These are phyloP conservation scores for Penicillium sp. DNA, from an alignment of 2,329 filamentous ascomycete genomes.

Conservation along the genomic window DNA sequence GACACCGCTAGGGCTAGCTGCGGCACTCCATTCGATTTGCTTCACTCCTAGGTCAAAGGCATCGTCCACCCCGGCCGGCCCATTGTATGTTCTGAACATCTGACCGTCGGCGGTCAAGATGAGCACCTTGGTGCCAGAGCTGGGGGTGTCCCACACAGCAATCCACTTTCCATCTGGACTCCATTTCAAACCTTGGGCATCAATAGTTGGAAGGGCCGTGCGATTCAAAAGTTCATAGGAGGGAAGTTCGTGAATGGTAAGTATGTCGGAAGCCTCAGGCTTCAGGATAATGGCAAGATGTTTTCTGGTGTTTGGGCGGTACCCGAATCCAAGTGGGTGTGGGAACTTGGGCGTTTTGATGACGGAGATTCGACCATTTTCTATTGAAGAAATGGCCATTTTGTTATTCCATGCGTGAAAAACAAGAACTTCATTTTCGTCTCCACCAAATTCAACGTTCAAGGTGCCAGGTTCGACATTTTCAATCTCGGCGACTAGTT, in stretches of 20 bases:
- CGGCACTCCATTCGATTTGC: constrained; percentile 54
- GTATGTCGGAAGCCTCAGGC: constrained; percentile 37
- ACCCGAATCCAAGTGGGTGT: constrained; percentile 37
- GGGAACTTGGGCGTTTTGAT: constrained; percentile 44
- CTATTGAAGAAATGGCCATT: constrained; percentile 36
- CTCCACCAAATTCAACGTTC: constrained; percentile 39
- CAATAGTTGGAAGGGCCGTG: constrained; percentile 48
- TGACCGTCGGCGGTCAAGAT: constrained; percentile 62
- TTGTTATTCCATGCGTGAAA: constrained; percentile 44
- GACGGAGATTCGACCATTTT: constrained; percentile 35
- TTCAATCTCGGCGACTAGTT: constrained; percentile 42
- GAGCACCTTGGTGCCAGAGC: constrained; percentile 50
- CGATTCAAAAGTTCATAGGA: constrained; percentile 37
- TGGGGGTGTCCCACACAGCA: constrained; percentile 57
- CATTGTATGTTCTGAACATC: constrained; percentile 54
- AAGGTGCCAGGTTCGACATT: constrained; percentile 37
- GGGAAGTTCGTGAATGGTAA: constrained; percentile 39
- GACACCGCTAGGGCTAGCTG: constrained; percentile 14
- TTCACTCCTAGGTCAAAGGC: constrained; percentile 52
- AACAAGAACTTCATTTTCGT: constrained; percentile 38
- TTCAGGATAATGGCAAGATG: constrained; percentile 40
- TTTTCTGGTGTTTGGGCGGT: constrained; percentile 41
- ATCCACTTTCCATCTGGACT: constrained; percentile 62
- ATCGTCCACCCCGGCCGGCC: constrained; percentile 35
- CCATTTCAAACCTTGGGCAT: constrained; percentile 61